phyloP scores from a whole-genome alignment of 352 stramenopile species.

The Phytopythium boreale region DNA sequence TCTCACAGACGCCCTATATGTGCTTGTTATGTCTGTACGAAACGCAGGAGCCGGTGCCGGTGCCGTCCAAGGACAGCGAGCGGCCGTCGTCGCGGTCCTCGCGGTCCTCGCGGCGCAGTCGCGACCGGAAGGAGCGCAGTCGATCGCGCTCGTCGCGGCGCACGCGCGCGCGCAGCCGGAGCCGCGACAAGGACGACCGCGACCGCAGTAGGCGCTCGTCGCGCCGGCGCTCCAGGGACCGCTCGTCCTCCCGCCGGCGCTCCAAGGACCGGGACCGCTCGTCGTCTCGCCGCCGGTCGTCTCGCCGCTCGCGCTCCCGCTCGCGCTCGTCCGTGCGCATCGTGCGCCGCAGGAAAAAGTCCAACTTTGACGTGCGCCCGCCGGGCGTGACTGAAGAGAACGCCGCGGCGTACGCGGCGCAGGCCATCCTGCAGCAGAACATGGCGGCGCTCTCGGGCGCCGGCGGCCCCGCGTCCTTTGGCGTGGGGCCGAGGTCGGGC shows the following conservation, averaged over 20 bases:
- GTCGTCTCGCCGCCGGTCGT: constrained; percentile 26
- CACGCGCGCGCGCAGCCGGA: constrained; percentile 27
- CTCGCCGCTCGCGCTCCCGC: constrained; percentile 26
- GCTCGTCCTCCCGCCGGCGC: constrained; percentile 18
- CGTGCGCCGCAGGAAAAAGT: constrained; percentile 64
- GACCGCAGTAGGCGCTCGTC: constrained; percentile 23
- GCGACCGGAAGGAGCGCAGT: constrained; percentile 29
- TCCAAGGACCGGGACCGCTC: constrained; percentile 37
- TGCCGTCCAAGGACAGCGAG: constrained; percentile 15
- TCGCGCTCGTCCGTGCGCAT: constrained; percentile 38
- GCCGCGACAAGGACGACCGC: constrained; percentile 19
- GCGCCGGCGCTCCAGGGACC: constrained; percentile 23
- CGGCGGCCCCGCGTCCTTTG: constrained; percentile 65
- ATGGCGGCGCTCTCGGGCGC: constrained; percentile 63
- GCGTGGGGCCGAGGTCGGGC: constrained; percentile 20
- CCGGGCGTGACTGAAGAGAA: constrained; percentile 82
- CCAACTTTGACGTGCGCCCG: constrained; percentile 81
- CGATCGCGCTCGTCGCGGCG: constrained; percentile 39
- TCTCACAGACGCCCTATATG: neutral
- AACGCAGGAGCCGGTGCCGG: constrained; percentile 14
- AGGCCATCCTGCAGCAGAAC: constrained; percentile 84
- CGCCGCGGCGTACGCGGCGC: constrained; percentile 74
- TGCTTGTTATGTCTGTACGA: neutral
- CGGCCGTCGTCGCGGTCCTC: constrained; percentile 25
- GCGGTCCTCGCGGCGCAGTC: constrained; percentile 34